Evolutionary conservation across 108 stramenopile genomes (phyloP).

Genomic region (Hondaea fermentalgiana): DNA sequence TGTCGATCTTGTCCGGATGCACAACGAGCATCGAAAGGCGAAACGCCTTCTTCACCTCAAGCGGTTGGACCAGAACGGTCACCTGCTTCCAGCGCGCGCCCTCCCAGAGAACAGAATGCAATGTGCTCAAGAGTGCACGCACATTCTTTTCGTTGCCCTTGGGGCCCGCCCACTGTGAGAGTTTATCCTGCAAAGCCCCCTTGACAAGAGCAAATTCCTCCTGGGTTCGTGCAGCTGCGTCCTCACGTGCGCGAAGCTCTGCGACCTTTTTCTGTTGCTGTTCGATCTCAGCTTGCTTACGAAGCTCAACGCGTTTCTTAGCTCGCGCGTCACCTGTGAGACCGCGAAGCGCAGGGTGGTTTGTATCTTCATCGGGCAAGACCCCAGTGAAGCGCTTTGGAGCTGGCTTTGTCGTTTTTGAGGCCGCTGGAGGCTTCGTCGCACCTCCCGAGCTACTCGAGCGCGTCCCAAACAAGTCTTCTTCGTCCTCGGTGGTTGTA

Average conservation of each 20-base stretch:
- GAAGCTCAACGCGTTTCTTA: neutral
- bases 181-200: neutral
- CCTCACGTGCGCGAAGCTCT: neutral
- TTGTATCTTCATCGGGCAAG: neutral
- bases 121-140: neutral
- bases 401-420: neutral
- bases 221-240: neutral
- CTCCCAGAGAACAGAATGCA: neutral
- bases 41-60: neutral
- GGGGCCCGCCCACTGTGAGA: neutral
- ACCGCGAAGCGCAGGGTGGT: neutral
- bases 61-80: neutral
- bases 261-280: neutral
- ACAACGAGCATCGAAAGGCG: neutral
- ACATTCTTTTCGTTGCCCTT: slow-evolving; percentile 12
- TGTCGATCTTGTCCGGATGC: neutral
- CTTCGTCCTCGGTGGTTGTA: neutral
- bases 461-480: neutral
- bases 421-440: neutral
- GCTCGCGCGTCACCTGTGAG: neutral
- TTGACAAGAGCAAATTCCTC: neutral
- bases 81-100: slow-evolving; percentile 3
- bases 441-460: neutral
- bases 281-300: neutral
- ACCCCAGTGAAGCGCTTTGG: neutral